Percentiles rank a stretch among this genome's conserved stretches.
phyloP scores from a whole-genome alignment of 2,329 filamentous ascomycete species.

The Aspergillus candidus region DNA sequence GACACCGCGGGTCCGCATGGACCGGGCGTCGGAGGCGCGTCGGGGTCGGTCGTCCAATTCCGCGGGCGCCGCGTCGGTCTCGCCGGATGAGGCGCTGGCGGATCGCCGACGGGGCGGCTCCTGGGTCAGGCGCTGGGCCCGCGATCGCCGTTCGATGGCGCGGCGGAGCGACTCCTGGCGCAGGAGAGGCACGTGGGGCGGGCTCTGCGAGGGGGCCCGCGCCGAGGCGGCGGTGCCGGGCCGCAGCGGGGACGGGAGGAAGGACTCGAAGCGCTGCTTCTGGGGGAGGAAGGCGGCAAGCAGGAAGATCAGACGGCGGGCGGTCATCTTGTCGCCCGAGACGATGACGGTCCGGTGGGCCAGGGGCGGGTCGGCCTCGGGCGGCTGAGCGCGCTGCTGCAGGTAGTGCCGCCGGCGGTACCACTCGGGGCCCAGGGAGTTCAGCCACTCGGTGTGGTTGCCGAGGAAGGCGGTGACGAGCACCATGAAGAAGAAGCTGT shows the following conservation, averaged over 20 bases:
- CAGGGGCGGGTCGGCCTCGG: slow-evolving; percentile 44
- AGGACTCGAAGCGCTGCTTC: slow-evolving; percentile 35
- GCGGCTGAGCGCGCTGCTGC: slow-evolving; percentile 44
- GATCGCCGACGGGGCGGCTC: slow-evolving; percentile 31
- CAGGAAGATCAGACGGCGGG: slow-evolving; percentile 52
- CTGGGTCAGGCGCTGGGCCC: slow-evolving; percentile 39
- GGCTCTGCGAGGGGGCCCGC: slow-evolving; percentile 49
- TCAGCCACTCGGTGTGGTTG: slow-evolving; percentile 56
- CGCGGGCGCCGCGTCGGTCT: slow-evolving; percentile 21
- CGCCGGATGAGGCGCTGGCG: slow-evolving; percentile 41
- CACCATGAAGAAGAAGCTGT: slow-evolving; percentile 56
- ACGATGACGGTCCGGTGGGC: slow-evolving; percentile 52
- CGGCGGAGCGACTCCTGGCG: slow-evolving; percentile 50
- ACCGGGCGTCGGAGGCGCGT: slow-evolving; percentile 38
- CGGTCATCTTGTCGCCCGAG: slow-evolving; percentile 54
- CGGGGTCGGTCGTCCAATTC: slow-evolving; percentile 27
- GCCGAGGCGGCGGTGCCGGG: slow-evolving; percentile 42
- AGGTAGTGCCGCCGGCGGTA: slow-evolving; percentile 48
- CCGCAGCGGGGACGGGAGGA: slow-evolving; percentile 32
- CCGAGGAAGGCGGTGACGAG: slow-evolving; percentile 55
- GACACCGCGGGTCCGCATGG: slow-evolving; percentile 38
- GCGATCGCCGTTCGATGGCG: slow-evolving; percentile 48
- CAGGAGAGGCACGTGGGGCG: slow-evolving; percentile 45
- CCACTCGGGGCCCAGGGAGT: slow-evolving; percentile 49
- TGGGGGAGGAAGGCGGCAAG: slow-evolving; percentile 53